Percentiles rank a stretch among this genome's conserved stretches.
Conservation (phyloP, 768 basidiomycete genomes). For the Amanita inopinata region DNA sequence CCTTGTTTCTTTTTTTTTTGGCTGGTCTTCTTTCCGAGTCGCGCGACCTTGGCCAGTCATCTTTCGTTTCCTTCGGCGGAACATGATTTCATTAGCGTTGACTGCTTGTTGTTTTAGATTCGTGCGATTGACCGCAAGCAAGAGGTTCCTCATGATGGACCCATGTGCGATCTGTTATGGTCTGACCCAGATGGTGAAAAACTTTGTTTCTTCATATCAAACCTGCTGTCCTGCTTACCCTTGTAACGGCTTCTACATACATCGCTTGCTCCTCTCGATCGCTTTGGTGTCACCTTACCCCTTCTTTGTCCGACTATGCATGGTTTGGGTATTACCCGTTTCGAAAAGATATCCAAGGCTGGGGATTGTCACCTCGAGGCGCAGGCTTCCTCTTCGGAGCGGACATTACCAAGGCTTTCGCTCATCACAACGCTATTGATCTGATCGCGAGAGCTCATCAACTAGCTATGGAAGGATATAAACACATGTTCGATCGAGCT, state of each 20-base stretch:
- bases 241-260: neutral
- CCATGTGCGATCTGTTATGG: conserved; percentile 99
- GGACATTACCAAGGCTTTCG: conserved; percentile 84
- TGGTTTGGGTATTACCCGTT: neutral
- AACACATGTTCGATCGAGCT: conserved; percentile 90
- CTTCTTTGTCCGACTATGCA: conserved; percentile 3
- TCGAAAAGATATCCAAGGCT: conserved; percentile 72
- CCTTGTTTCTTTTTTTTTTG: conserved; percentile 1
- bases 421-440: conserved; percentile 86
- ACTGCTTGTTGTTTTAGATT: conserved; percentile 40
- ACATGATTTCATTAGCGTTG: neutral
- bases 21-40: conserved; percentile 7
- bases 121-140: conserved; percentile 92
- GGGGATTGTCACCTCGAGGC: conserved; percentile 96
- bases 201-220: neutral
- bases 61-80: neutral
- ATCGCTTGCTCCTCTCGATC: conserved; percentile 3
- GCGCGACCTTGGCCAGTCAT: conserved; percentile 1
- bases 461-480: conserved; percentile 95
- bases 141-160: conserved; percentile 96
- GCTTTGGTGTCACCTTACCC: conserved; percentile 15
- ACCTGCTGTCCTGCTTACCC: neutral
- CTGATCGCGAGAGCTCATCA: conserved; percentile 97
- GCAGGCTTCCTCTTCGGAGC: conserved; percentile 94
- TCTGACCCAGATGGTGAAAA: conserved; percentile 93